Base-by-base conservation (phyloP, 2,329 filamentous ascomycete species). In the Fusarium tjaetaba region DNA sequence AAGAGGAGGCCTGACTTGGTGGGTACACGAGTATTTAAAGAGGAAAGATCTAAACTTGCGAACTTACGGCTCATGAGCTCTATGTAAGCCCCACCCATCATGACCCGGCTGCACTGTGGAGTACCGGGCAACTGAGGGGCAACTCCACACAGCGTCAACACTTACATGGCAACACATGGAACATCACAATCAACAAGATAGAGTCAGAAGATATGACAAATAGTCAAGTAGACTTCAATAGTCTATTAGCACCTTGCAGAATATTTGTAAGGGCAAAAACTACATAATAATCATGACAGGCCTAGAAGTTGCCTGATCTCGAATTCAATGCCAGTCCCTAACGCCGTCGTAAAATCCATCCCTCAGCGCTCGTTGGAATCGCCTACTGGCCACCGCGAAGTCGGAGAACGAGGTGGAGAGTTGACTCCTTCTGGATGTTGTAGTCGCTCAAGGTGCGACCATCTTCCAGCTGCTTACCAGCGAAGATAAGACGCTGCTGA, bases 361-460 rank as follows among this genome's bases (percentile, higher is more conserved):
- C 36, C 16, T 38, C 56, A 58, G 68, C 68, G 49, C 42, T 52
- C 48, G 20, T 43, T 32, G 61, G 48, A 48, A 49, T 61, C 57
- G 32, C 65, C 73, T 80, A 82, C 78, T 82, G 81, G 88, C 94
- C 94, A 86, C 94, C 94, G 85, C 94, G 94, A n/a, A 97, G 93
- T 85, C 94, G 93, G 58, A 97, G 92, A 68, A 96, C 94, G 59
- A 97, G 86, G 81, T 97, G 94, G 15, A 97, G 91, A 6, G 94
- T 97, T 0, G 89, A 92, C 83, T 97, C 94, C 88, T 97, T 97
- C 86, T 97, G 95, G 69, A 97, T 97, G 87, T 97, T 97, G 89
- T 97, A 97, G 83, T 97, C 95, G 70, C 89, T 92, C 1, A 97
- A 86, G 38, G 95, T 97, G 65, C 95, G 94, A 74, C 95, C 95